Evolutionary conservation across 129 eudicot genomes (phyloP).

Genomic region (Pulicaria dysenterica): DNA sequence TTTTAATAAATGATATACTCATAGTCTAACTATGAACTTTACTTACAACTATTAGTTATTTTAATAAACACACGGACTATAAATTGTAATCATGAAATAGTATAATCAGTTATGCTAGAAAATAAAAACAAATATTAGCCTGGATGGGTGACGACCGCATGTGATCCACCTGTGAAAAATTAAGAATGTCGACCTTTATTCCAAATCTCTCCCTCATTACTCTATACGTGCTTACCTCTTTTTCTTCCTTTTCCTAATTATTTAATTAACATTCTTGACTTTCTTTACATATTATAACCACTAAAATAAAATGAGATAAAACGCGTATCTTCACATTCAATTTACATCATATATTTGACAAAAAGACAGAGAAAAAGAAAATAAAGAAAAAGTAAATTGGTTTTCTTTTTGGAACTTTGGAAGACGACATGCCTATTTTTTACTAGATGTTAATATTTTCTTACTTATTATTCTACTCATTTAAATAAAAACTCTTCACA

Average conservation of each 20-base stretch:
- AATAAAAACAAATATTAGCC: constrained; percentile 1
- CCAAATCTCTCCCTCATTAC: constrained; percentile 11
- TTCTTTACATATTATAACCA: neutral
- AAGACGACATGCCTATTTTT: too few relatives aligned
- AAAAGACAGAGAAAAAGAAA: too few relatives aligned
- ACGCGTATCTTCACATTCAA: constrained; percentile 21
- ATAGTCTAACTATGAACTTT: too few relatives aligned
- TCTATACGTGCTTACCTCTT: constrained; percentile 3
- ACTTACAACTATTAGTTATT: too few relatives aligned
- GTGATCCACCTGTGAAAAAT: constrained; percentile 13
- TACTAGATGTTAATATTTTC: too few relatives aligned
- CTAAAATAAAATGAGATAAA: neutral
- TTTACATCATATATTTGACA: too few relatives aligned
- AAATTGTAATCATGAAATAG: too few relatives aligned
- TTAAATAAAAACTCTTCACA: too few relatives aligned
- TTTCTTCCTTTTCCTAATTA: neutral
- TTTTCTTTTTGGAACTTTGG: neutral
- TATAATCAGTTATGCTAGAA: too few relatives aligned
- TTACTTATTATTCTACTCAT: too few relatives aligned
- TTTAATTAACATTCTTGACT: neutral
- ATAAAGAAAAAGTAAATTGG: neutral
- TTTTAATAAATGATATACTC: too few relatives aligned
- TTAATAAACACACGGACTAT: too few relatives aligned
- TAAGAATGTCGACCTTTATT: constrained; percentile 15
- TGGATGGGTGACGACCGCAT: constrained; percentile 3